A percentile compares a stretch with the other conserved stretches of the same genome.
These are phyloP conservation scores for Candida labiduridarum DNA, from an alignment of 1,139 yeast species.

Conservation along the genomic window DNA sequence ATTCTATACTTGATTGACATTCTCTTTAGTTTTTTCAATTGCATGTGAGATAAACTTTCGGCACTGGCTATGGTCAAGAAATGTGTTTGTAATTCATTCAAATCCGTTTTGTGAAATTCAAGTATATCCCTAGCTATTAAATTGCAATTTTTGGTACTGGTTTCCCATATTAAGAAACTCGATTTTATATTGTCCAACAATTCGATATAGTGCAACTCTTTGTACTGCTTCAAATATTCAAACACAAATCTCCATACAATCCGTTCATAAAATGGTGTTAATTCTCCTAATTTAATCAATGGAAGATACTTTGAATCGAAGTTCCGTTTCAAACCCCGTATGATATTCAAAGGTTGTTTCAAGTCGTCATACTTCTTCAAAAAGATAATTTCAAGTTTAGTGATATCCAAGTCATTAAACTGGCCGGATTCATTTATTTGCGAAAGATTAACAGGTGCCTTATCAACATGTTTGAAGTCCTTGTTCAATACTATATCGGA, in stretches of 20 bases:
- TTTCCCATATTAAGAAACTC: slow-evolving; percentile 47
- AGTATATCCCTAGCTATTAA: slow-evolving; percentile 22
- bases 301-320: slow-evolving; percentile 31
- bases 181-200: slow-evolving; percentile 26
- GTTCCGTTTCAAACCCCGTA: slow-evolving; percentile 32
- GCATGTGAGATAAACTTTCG: neutral
- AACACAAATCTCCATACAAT: slow-evolving; percentile 47
- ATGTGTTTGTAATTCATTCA: slow-evolving; percentile 28
- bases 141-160: slow-evolving; percentile 22
- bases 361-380: slow-evolving; percentile 40
- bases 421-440: neutral
- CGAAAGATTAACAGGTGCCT: slow-evolving; percentile 22
- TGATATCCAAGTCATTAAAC: slow-evolving; percentile 17
- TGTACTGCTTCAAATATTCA: slow-evolving; percentile 30
- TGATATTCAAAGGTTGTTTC: slow-evolving; percentile 33
- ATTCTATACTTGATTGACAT: slow-evolving; percentile 34
- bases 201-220: slow-evolving; percentile 29
- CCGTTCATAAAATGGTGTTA: slow-evolving; percentile 44
- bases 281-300: slow-evolving; percentile 23
- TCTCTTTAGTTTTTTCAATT: slow-evolving; percentile 22
- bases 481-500: slow-evolving; percentile 33
- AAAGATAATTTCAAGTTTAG: slow-evolving; percentile 29
- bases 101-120: slow-evolving; percentile 13
- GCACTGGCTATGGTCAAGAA: slow-evolving; percentile 24
- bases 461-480: slow-evolving; percentile 23